phyloP scores from a whole-genome alignment of 1,139 yeast species.

The Lodderomyces oxycetoniae region DNA sequence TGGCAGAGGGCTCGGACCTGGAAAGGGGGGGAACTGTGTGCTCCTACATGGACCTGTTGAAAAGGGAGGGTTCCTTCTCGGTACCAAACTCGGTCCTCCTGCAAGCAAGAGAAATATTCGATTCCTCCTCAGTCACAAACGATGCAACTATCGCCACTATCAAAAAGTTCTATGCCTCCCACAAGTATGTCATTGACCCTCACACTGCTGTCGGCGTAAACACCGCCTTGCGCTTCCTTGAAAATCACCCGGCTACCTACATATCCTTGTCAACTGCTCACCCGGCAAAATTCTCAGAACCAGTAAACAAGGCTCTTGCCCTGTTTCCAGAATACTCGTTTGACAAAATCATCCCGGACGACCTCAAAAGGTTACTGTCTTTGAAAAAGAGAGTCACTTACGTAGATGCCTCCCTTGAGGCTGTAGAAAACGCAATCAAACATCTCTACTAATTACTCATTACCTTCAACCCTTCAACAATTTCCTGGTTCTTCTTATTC shows the following conservation, averaged over 20 bases:
- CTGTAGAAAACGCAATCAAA: slow-evolving; percentile 69
- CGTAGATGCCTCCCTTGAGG: slow-evolving; percentile 69
- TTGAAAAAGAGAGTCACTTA: slow-evolving; percentile 73
- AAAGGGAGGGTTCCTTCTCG: slow-evolving; percentile 66
- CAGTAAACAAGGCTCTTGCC: slow-evolving; percentile 75
- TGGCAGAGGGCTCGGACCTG: slow-evolving; percentile 52
- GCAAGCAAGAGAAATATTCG: slow-evolving; percentile 66
- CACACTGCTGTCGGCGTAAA: slow-evolving; percentile 94
- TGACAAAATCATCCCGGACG: slow-evolving; percentile 83
- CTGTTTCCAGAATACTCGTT: slow-evolving; percentile 71
- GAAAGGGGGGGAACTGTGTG: slow-evolving; percentile 73
- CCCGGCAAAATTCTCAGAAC: slow-evolving; percentile 97
- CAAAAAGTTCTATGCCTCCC: slow-evolving; percentile 54
- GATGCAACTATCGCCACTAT: slow-evolving; percentile 75
- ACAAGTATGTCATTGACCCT: slow-evolving; percentile 86
- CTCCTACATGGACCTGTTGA: slow-evolving; percentile 76
- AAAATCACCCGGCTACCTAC: slow-evolving; percentile 43
- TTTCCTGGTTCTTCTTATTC: slow-evolving; percentile 65
- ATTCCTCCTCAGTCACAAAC: slow-evolving; percentile 76
- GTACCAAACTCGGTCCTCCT: slow-evolving; percentile 63
- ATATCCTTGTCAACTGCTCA: slow-evolving; percentile 94
- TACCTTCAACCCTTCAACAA: slow-evolving; percentile 55
- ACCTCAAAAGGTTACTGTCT: slow-evolving; percentile 64
- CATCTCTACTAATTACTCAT: slow-evolving; percentile 17
- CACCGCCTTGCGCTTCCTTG: slow-evolving; percentile 62